Conservation (phyloP, 208 protist species). For the Leishmania martiniquensis region DNA sequence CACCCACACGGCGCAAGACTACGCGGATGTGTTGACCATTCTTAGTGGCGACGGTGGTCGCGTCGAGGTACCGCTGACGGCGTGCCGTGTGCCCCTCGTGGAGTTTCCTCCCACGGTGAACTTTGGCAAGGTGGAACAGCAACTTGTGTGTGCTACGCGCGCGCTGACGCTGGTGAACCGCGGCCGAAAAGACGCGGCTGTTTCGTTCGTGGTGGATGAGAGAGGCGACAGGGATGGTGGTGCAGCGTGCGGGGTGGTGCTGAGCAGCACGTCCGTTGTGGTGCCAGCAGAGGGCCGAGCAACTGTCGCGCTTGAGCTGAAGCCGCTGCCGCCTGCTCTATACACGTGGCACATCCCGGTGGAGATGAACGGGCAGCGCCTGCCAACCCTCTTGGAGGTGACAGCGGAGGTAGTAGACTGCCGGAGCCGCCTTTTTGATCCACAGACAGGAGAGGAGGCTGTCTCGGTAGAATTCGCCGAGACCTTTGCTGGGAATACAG, state of each 20-base stretch:
- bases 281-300: conserved; percentile 47
- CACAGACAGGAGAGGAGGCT: conserved; percentile 51
- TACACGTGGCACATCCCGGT: conserved; percentile 53
- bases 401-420: conserved; percentile 78
- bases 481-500: conserved; percentile 67
- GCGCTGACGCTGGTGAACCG: conserved; percentile 70
- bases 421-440: conserved; percentile 67
- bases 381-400: conserved; percentile 42
- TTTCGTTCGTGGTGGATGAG: conserved; percentile 31
- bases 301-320: conserved; percentile 62
- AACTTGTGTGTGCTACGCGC: conserved; percentile 42
- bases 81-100: conserved; percentile 64
- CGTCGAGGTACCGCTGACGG: conserved; percentile 68
- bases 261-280: conserved; percentile 22
- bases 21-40: conserved; percentile 74
- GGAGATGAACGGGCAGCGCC: conserved; percentile 48
- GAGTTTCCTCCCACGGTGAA: conserved; percentile 54
- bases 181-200: conserved; percentile 60
- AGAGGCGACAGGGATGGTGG: background rate
- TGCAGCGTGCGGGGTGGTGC: conserved; percentile 15
- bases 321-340: conserved; percentile 41
- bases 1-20: conserved; percentile 71
- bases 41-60: conserved; percentile 66
- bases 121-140: conserved; percentile 81
- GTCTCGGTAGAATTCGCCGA: conserved; percentile 67